phyloP scores from a whole-genome alignment of 805 yeast genomes.

The Candida maris region DNA sequence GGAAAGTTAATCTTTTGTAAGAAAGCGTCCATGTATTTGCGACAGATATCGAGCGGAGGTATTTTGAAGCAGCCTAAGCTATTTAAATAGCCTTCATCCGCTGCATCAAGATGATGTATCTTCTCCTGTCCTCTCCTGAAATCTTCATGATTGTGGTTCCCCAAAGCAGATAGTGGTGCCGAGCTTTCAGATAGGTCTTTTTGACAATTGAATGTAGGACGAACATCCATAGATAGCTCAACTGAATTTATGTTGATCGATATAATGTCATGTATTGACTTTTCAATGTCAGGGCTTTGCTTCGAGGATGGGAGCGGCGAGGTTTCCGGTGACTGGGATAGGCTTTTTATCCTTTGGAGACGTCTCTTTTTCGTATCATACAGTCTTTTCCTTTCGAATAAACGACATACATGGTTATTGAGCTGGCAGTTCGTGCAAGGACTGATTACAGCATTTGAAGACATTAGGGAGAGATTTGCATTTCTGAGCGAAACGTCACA shows the following conservation, averaged over 20 bases:
- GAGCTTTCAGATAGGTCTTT: not conserved
- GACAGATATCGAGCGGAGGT: slow-evolving; percentile 45
- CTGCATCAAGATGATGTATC: slow-evolving; percentile 17
- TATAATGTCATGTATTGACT: not conserved
- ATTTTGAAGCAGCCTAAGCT: slow-evolving; percentile 62
- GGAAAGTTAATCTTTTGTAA: slow-evolving; percentile 63
- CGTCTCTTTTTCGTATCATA: slow-evolving; percentile 15
- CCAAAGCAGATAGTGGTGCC: not conserved
- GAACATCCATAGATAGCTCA: not conserved
- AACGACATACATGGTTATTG: slow-evolving; percentile 7
- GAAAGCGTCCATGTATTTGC: slow-evolving; percentile 47
- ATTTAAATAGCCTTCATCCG: slow-evolving; percentile 60
- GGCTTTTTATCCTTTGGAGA: slow-evolving; percentile 1
- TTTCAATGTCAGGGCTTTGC: not conserved
- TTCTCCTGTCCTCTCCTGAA: not conserved
- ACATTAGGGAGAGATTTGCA: slow-evolving; percentile 78
- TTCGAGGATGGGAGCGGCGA: not conserved
- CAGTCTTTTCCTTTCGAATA: slow-evolving; percentile 14
- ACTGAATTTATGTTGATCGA: slow-evolving; percentile 2
- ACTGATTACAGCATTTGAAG: slow-evolving; percentile 38
- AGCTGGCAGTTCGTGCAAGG: slow-evolving; percentile 16
- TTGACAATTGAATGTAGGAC: not conserved
- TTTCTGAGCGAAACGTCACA: slow-evolving; percentile 60
- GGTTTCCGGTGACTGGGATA: slow-evolving; percentile 1
- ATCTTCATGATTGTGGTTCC: no score